phyloP scores from a whole-genome alignment of 1,139 yeast genomes.

The Spathaspora jeffriesii region DNA sequence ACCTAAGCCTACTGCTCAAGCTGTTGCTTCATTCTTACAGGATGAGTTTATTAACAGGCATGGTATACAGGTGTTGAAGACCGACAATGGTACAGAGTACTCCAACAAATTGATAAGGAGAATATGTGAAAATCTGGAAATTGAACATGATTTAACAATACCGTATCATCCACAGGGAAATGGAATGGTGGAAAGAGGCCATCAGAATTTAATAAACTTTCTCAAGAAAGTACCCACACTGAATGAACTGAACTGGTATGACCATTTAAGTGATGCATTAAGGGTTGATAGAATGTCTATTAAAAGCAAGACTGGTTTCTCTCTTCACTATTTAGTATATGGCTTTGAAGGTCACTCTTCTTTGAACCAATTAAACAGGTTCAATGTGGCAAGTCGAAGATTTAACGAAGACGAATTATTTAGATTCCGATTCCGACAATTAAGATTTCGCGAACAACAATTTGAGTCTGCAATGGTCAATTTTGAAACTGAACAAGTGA shows the following conservation, averaged over 20 bases:
- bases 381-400: not conserved
- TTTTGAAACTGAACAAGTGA: not conserved
- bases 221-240: not conserved
- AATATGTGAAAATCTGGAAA: too few relatives aligned
- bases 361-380: not conserved
- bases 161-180: not conserved
- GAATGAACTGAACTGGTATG: not conserved
- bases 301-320: not conserved
- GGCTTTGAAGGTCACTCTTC: not conserved
- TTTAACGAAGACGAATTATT: not conserved
- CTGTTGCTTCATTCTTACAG: not conserved
- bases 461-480: not conserved
- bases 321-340: conserved; percentile 1
- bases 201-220: not conserved
- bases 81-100: too few relatives aligned
- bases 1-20: not conserved
- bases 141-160: not conserved
- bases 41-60: not conserved
- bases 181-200: conserved; percentile 1
- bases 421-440: conserved; percentile 3
- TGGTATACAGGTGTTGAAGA: not conserved
- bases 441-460: not conserved
- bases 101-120: too few relatives aligned
- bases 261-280: not conserved
- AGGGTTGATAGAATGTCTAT: not conserved